Conservation (phyloP, 1,284 basidiomycete species). For the Chalciporus piperatoides region DNA sequence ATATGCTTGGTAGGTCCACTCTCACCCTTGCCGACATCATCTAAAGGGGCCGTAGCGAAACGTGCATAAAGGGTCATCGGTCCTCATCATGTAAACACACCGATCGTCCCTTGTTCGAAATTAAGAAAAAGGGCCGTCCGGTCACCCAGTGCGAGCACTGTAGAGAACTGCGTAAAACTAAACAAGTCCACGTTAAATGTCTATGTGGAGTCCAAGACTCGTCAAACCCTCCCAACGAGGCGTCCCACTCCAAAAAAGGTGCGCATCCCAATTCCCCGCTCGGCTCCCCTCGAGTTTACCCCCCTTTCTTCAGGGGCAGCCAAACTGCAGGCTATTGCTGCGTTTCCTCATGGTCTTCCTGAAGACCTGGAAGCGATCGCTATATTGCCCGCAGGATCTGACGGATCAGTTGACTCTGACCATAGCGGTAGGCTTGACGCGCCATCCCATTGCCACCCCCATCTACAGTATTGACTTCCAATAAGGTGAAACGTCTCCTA, state of each 20-base stretch:
- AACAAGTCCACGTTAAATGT: slow-evolving; percentile 70
- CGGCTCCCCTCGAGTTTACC: slow-evolving; percentile 30
- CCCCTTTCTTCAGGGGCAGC: slow-evolving; percentile 43
- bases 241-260: slow-evolving; percentile 55
- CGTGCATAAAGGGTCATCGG: slow-evolving; percentile 81
- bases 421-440: slow-evolving; percentile 40
- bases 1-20: slow-evolving; percentile 63
- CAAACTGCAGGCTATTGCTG: slow-evolving; percentile 60
- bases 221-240: slow-evolving; percentile 29
- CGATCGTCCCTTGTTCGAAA: slow-evolving; percentile 73
- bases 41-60: slow-evolving; percentile 47
- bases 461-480: slow-evolving; percentile 35
- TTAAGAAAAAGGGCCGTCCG: slow-evolving; percentile 79
- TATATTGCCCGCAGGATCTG: slow-evolving; percentile 40
- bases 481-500: slow-evolving; percentile 41
- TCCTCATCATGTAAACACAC: slow-evolving; percentile 75
- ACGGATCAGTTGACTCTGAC: slow-evolving; percentile 48
- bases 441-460: slow-evolving; percentile 29
- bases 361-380: slow-evolving; percentile 61
- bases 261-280: slow-evolving; percentile 25
- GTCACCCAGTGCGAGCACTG: slow-evolving; percentile 80
- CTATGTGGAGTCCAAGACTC: slow-evolving; percentile 46
- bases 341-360: slow-evolving; percentile 69
- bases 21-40: not conserved
- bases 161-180: slow-evolving; percentile 71